These are phyloP conservation scores for Tylopilus subfusipes DNA, from an alignment of 768 basidiomycete genomes.

Conservation along the genomic window DNA sequence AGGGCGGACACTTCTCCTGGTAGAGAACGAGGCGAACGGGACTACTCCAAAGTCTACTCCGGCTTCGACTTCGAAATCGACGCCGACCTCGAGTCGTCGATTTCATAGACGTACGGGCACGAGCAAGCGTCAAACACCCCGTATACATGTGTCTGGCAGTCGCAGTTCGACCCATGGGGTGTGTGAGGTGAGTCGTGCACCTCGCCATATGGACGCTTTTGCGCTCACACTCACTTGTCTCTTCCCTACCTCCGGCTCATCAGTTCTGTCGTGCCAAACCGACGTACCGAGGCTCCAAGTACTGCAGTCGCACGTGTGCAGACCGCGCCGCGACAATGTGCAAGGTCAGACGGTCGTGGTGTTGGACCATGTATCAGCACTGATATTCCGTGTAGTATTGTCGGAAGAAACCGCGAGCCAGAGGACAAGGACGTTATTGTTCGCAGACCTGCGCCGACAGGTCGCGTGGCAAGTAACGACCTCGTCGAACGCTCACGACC, in stretches of 20 bases:
- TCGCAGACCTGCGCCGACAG: constrained; percentile 26
- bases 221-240: neutral
- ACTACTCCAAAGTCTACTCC: neutral
- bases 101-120: neutral
- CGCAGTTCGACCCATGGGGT: constrained; percentile 5
- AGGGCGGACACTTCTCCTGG: neutral
- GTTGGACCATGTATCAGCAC: neutral
- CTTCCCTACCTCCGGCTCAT: neutral
- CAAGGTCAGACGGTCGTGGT: constrained; percentile 13
- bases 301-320: constrained; percentile 61
- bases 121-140: constrained; percentile 11
- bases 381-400: constrained; percentile 19
- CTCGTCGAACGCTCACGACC: neutral
- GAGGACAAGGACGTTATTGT: constrained; percentile 20
- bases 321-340: constrained; percentile 35
- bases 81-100: constrained; percentile 3
- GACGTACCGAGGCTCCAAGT: constrained; percentile 51
- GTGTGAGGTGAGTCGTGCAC: constrained; percentile 22
- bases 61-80: neutral
- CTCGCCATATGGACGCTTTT: neutral
- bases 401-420: constrained; percentile 15
- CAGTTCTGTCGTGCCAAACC: constrained; percentile 53
- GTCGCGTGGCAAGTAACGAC: constrained; percentile 12
- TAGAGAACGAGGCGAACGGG: constrained; percentile 13
- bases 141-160: constrained; percentile 4